Conservation (phyloP, 257 asterid genomes). For the Solanum bulbocastanum region DNA sequence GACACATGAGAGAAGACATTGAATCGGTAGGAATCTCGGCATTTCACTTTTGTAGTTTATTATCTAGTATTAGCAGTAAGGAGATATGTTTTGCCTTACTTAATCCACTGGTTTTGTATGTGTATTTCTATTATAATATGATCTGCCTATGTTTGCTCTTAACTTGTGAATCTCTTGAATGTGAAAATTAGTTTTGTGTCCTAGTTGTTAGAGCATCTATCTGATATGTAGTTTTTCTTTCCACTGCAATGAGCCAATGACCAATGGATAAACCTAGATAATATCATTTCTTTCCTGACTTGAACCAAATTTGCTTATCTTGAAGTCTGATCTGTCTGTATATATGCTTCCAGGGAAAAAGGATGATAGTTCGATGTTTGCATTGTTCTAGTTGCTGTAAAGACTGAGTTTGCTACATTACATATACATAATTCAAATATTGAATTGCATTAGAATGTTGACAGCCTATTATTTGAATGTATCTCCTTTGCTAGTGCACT, state of each 20-base stretch:
- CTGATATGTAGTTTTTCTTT: not conserved
- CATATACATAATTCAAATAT: not conserved
- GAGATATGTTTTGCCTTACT: not conserved
- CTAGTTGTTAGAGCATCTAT: not conserved
- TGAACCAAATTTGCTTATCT: not conserved
- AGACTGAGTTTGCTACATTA: not conserved
- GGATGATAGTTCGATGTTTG: not conserved
- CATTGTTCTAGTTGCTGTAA: not conserved
- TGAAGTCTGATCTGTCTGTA: not conserved
- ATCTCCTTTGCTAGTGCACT: slow-evolving; percentile 12
- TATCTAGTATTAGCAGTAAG: not conserved
- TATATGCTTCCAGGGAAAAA: not conserved
- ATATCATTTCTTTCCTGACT: not conserved
- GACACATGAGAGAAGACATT: slow-evolving; percentile 99
- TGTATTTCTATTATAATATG: not conserved
- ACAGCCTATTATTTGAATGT: not conserved
- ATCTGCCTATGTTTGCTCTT: not conserved
- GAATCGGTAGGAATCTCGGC: slow-evolving; percentile 61
- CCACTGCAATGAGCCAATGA: not conserved
- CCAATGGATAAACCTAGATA: not conserved
- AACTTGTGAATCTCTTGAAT: not conserved
- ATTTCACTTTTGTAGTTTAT: not conserved
- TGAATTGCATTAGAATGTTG: not conserved
- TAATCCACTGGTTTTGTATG: not conserved
- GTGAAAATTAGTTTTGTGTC: not conserved